Evolutionary conservation across 768 basidiomycete species (phyloP).

Genomic region (Calvatia gigantea): DNA sequence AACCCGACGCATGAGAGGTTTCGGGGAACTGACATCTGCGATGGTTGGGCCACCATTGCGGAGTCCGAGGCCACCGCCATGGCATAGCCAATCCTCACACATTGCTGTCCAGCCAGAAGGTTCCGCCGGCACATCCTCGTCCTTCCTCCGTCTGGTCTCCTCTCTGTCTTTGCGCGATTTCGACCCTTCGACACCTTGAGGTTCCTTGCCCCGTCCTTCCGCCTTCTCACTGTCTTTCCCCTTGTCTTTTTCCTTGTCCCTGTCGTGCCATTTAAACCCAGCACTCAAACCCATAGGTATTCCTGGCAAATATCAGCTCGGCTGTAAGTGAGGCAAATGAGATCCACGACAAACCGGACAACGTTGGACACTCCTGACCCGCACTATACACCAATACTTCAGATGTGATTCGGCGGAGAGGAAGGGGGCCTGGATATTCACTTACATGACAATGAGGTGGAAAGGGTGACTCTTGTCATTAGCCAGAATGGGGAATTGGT

Average conservation of each 20-base stretch:
- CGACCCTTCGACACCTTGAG: neutral
- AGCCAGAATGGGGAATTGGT: constrained; percentile 43
- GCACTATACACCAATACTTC: constrained; percentile 27
- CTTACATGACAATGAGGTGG: constrained; percentile 77
- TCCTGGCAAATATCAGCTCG: constrained; percentile 36
- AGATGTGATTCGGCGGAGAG: neutral
- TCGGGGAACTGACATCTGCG: constrained; percentile 41
- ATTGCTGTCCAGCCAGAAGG: constrained; percentile 69
- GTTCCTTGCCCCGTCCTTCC: constrained; percentile 20
- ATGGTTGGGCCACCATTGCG: constrained; percentile 29
- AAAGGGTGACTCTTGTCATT: constrained; percentile 61
- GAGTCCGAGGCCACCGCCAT: constrained; percentile 30
- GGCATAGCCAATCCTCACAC: constrained; percentile 72
- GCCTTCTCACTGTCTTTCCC: constrained; percentile 21
- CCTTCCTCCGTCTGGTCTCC: neutral
- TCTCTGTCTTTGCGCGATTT: constrained; percentile 6
- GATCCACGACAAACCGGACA: constrained; percentile 45
- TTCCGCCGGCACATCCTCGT: constrained; percentile 10
- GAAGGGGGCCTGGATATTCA: neutral
- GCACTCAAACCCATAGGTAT: constrained; percentile 79
- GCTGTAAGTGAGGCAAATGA: neutral
- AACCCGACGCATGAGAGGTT: constrained; percentile 38
- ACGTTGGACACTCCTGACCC: constrained; percentile 82
- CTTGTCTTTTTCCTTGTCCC: constrained; percentile 21
- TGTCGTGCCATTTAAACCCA: constrained; percentile 52